A percentile compares a stretch with the other conserved stretches of the same genome.
Conservation (phyloP, 208 protist species). For the Trypanosoma platydactyli region DNA sequence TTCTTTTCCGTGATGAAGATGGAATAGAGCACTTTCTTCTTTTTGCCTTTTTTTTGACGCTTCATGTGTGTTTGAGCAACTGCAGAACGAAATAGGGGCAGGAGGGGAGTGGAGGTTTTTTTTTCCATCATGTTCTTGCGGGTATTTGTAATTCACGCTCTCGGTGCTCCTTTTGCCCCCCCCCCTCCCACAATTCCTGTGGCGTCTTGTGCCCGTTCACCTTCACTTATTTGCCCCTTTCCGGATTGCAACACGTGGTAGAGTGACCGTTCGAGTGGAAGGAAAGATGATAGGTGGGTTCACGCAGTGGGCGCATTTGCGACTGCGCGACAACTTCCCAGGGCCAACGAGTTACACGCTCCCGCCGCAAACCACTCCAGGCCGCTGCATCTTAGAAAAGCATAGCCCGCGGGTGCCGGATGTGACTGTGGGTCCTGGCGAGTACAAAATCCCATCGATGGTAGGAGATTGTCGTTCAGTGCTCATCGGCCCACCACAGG, state of each 20-base stretch:
- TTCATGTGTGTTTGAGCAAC: background rate
- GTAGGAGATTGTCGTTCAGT: conserved; percentile 60
- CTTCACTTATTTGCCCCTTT: no score
- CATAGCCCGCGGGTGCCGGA: conserved; percentile 6
- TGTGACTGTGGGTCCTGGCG: conserved; percentile 45
- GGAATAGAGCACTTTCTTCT: conserved; percentile 8
- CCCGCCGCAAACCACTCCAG: conserved; percentile 34
- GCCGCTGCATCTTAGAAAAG: conserved; percentile 53
- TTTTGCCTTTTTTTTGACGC: background rate
- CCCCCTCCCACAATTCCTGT: no score
- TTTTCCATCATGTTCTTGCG: conserved; percentile 7
- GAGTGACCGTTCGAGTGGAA: background rate
- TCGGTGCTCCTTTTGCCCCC: conserved; percentile 1
- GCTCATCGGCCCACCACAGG: conserved; percentile 35
- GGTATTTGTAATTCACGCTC: background rate
- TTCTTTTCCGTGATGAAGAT: background rate
- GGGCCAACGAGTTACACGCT: conserved; percentile 64
- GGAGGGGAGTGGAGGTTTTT: no score
- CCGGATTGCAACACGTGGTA: background rate
- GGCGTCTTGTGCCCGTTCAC: no score
- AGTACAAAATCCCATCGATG: conserved; percentile 59
- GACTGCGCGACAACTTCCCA: conserved; percentile 70
- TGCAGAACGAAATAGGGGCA: no score
- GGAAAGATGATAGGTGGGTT: conserved; percentile 51
- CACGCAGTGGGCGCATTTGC: conserved; percentile 72